phyloP scores from a whole-genome alignment of 169 alveolate genomes.

The Cryptosporidium baileyi region DNA sequence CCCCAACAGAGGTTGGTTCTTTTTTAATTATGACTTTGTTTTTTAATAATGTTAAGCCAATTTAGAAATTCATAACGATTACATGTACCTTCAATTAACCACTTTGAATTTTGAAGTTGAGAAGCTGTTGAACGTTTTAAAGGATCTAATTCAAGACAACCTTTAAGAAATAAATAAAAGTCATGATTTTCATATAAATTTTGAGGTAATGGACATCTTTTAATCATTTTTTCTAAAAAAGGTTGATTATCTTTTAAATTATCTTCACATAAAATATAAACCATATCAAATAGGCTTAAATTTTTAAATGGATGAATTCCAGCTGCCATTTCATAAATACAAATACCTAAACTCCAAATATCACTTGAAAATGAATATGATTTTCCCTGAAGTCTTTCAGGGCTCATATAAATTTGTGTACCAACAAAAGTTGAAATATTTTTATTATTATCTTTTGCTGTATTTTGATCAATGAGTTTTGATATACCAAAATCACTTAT shows the following conservation, averaged over 20 bases:
- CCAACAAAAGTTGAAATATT: slow-evolving; percentile 80
- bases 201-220: slow-evolving; percentile 32
- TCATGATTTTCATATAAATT: slow-evolving; percentile 3
- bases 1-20: neutral
- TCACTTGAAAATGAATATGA: slow-evolving; percentile 81
- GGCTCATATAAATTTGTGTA: slow-evolving; percentile 84
- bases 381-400: slow-evolving; percentile 86
- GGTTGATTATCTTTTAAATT: neutral
- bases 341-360: slow-evolving; percentile 86
- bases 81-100: slow-evolving; percentile 38
- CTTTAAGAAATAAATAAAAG: slow-evolving; percentile 23
- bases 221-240: slow-evolving; percentile 18
- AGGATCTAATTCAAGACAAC: slow-evolving; percentile 61
- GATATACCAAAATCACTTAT: slow-evolving; percentile 72
- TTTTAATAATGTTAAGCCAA: slow-evolving; percentile 5
- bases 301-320: slow-evolving; percentile 82
- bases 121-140: slow-evolving; percentile 25
- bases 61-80: slow-evolving; percentile 30
- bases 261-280: slow-evolving; percentile 49
- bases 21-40: neutral
- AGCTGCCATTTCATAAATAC: slow-evolving; percentile 81
- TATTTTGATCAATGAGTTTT: slow-evolving; percentile 46
- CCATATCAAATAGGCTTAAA: slow-evolving; percentile 59
- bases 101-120: slow-evolving; percentile 35
- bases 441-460: slow-evolving; percentile 19